Evolutionary conservation across 495 filamentous ascomycete species (phyloP).

Genomic region (Trichoderma orchidacearum): DNA sequence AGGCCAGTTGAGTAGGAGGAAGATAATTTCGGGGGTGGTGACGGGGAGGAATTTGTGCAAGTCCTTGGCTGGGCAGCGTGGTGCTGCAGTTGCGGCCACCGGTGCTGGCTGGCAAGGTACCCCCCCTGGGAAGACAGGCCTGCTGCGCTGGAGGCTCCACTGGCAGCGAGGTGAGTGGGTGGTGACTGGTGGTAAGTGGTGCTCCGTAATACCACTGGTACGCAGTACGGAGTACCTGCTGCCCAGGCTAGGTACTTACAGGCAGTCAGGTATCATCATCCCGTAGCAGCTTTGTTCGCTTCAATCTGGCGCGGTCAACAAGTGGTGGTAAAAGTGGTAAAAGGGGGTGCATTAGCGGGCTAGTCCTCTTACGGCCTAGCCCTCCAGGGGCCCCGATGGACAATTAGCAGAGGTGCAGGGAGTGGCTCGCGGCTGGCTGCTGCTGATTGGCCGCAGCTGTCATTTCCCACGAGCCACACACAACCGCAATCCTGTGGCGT

Average conservation of each 20-base stretch:
- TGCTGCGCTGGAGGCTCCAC: not conserved
- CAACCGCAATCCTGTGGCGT: not conserved
- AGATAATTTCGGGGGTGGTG: slow-evolving; percentile 1
- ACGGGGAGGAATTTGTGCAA: not conserved
- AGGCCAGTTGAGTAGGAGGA: slow-evolving; percentile 1
- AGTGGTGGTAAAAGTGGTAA: no score
- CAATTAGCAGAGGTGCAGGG: not conserved
- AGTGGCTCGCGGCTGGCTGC: not conserved
- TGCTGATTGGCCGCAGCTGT: not conserved
- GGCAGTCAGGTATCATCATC: no score
- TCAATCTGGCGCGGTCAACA: not conserved
- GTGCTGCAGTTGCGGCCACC: not conserved
- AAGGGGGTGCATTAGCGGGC: not conserved
- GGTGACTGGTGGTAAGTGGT: no score
- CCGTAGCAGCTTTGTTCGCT: not conserved
- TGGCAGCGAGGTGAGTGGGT: no score
- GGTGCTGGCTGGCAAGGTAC: no score
- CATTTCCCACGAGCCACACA: not conserved
- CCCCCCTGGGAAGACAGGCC: not conserved
- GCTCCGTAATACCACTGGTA: no score
- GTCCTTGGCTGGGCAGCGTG: not conserved
- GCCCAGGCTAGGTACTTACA: not conserved
- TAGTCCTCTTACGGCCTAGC: not conserved
- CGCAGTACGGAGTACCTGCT: no score
- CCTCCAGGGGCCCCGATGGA: not conserved